phyloP scores from a whole-genome alignment of 306 rosid genomes.

The Prunus davidiana region DNA sequence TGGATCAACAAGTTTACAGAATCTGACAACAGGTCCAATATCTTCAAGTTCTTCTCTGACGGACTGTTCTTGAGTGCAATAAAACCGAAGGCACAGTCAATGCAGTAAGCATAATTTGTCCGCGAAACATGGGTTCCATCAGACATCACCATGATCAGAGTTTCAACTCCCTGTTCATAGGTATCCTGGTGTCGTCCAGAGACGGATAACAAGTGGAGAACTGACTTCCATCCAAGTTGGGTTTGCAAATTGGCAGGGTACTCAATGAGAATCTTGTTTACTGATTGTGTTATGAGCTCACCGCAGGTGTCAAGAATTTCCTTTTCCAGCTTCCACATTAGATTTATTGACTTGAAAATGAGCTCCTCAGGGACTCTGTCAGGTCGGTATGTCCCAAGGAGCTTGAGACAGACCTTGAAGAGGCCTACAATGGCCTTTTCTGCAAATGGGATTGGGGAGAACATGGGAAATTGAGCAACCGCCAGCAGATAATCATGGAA shows the following conservation, averaged over 20 bases:
- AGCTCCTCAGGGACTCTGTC: slow-evolving; percentile 69
- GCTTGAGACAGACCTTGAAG: slow-evolving; percentile 56
- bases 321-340: slow-evolving; percentile 92
- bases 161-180: slow-evolving; percentile 66
- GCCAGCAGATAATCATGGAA: slow-evolving; percentile 65
- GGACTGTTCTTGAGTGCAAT: slow-evolving; percentile 81
- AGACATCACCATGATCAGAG: slow-evolving; percentile 59
- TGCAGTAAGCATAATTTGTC: slow-evolving; percentile 53
- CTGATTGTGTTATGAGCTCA: slow-evolving; percentile 49
- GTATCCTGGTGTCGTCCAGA: slow-evolving; percentile 67
- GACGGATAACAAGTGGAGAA: slow-evolving; percentile 65
- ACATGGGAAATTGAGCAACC: slow-evolving; percentile 79
- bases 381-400: slow-evolving; percentile 45
- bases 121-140: slow-evolving; percentile 46
- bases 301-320: slow-evolving; percentile 73
- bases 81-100: slow-evolving; percentile 76
- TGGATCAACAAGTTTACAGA: slow-evolving; percentile 60
- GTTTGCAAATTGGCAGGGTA: slow-evolving; percentile 72
- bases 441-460: slow-evolving; percentile 82
- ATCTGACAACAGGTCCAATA: slow-evolving; percentile 58
- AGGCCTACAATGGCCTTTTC: slow-evolving; percentile 71
- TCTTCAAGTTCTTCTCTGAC: slow-evolving; percentile 65
- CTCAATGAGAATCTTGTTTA: slow-evolving; percentile 53
- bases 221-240: slow-evolving; percentile 76
- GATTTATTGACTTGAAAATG: slow-evolving; percentile 79